These are phyloP conservation scores for Schrenkiella parvula DNA, from an alignment of 345 rosid genomes.

Conservation along the genomic window DNA sequence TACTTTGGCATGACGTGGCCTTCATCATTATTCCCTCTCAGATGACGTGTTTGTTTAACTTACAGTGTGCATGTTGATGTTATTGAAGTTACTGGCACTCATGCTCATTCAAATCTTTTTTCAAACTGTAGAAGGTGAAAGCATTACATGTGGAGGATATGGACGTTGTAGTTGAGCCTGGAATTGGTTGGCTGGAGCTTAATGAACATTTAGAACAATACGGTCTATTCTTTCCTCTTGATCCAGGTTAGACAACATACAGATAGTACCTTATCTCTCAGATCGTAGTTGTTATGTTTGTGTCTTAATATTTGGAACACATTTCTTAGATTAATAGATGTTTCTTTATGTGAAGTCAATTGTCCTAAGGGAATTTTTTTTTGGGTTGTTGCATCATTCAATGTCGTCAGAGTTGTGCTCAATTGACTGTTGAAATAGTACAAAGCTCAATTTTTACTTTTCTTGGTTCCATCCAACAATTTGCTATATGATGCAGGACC, in stretches of 20 bases:
- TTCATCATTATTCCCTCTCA: neutral
- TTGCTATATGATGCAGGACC: constrained; percentile 57
- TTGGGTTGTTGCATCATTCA: neutral
- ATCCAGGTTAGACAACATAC: constrained; percentile 61
- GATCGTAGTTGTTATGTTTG: neutral
- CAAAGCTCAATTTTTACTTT: neutral
- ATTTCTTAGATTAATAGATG: neutral
- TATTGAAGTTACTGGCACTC: neutral
- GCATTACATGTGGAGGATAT: constrained; percentile 85
- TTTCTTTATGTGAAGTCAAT: neutral
- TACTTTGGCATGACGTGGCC: neutral
- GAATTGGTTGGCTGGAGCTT: constrained; percentile 94
- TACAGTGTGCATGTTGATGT: neutral
- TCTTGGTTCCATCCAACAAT: neutral
- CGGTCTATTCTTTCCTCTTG: constrained; percentile 91
- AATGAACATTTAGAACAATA: constrained; percentile 82
- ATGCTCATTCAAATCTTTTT: neutral
- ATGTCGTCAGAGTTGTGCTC: neutral
- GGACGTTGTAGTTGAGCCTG: constrained; percentile 98
- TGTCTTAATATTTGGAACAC: neutral
- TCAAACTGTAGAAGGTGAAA: constrained; percentile 57
- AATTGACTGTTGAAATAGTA: neutral
- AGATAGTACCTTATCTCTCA: constrained; percentile 6
- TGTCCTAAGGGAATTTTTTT: neutral
- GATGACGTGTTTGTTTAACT: neutral